Evolutionary conservation across 2,329 filamentous ascomycete species (phyloP).

Genomic region (Thermochaetoides dissita): DNA sequence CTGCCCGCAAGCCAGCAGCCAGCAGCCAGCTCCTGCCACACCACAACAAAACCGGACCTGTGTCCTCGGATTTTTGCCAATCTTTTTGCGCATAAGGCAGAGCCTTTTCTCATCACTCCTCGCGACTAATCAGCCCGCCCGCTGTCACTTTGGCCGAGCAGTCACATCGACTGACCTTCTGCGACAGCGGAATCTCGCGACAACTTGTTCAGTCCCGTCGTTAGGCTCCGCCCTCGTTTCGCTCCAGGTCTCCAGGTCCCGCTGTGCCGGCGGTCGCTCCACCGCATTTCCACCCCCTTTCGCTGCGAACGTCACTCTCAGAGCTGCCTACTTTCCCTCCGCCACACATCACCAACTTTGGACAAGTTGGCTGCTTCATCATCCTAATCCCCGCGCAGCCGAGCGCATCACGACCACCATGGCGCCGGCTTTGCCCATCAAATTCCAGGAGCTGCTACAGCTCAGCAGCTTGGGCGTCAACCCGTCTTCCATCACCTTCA

Average conservation of each 20-base stretch:
- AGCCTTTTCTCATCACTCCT: no score
- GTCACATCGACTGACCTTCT: no score
- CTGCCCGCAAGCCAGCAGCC: no score
- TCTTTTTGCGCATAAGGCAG: no score
- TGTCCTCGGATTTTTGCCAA: no score
- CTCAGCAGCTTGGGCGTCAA: constrained; percentile 24
- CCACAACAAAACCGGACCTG: no score
- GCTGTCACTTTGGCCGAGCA: no score
- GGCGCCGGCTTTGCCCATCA: constrained; percentile 24
- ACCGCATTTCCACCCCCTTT: constrained; percentile 14
- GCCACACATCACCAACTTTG: constrained; percentile 12
- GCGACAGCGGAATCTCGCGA: no score
- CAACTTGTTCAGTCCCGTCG: constrained; percentile 3
- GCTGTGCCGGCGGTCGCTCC: constrained; percentile 8
- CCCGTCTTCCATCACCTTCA: constrained; percentile 56
- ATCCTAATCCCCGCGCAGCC: constrained; percentile 17
- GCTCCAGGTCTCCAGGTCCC: not conserved
- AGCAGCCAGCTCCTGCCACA: no score
- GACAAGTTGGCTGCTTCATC: constrained; percentile 18
- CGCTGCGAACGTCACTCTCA: constrained; percentile 8
- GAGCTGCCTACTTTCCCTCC: constrained; percentile 6
- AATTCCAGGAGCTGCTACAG: constrained; percentile 28
- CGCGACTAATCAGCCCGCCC: no score
- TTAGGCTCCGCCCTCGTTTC: constrained; percentile 8
- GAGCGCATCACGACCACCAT: constrained; percentile 21